Percentiles rank a stretch among this genome's conserved stretches.
phyloP scores from a whole-genome alignment of 176 grass and related monocot genomes.

The Stipa capillata region DNA sequence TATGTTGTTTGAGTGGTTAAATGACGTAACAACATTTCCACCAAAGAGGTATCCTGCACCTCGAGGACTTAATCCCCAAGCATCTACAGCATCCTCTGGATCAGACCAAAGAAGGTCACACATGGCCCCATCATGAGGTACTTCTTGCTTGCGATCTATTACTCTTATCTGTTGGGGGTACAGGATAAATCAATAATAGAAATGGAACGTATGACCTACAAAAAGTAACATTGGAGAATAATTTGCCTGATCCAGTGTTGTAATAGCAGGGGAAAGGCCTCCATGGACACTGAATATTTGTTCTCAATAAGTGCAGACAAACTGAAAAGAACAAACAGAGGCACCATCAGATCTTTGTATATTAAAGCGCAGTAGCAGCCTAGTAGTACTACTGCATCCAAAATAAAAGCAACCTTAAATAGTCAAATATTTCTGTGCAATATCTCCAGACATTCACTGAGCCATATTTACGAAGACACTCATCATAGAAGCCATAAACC shows the following conservation, averaged over 20 bases:
- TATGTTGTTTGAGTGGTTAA: conserved; percentile 93
- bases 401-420: conserved; percentile 53
- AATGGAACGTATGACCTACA: neutral
- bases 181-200: conserved; percentile 6
- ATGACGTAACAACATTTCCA: conserved; percentile 72
- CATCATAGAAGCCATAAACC: conserved; percentile 99
- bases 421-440: conserved; percentile 98
- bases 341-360: conserved; percentile 3
- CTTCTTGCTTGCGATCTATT: conserved; percentile 99
- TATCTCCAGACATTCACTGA: conserved; percentile 99
- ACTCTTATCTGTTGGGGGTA: conserved; percentile 63
- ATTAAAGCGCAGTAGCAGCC: neutral
- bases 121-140: conserved; percentile 97
- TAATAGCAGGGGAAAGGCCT: conserved; percentile 88
- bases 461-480: conserved; percentile 95
- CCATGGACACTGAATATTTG: conserved; percentile 99
- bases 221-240: conserved; percentile 9
- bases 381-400: neutral
- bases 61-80: conserved; percentile 93
- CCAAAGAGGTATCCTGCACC: conserved; percentile 96
- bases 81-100: conserved; percentile 90
- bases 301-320: conserved; percentile 97
- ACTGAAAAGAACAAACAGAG: conserved; percentile 44
- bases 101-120: conserved; percentile 99
- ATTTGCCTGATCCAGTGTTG: conserved; percentile 81